Evolutionary conservation across 1,284 basidiomycete genomes (phyloP), one percentile per base, ranked within the genome.

Genomic region (Cystobasidium slooffiae): DNA sequence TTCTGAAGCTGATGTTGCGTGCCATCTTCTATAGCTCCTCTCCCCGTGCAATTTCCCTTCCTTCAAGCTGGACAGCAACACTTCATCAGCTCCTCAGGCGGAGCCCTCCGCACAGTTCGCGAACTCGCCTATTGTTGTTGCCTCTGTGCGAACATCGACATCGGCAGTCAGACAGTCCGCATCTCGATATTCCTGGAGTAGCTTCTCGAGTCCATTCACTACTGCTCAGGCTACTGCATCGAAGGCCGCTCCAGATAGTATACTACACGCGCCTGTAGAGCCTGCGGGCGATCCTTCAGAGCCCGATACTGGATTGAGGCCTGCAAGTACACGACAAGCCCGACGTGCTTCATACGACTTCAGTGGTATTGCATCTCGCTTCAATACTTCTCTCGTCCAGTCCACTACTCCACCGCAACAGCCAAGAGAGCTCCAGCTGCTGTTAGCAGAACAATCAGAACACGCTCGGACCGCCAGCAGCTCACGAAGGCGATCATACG

Each of bases 291-390:
- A 31, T 31, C 31, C 31, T 31, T 2, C 31, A 31, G 31, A 31
- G 31, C 31, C 31, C 31, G 31, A 31, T 31, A 39, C 39, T 59
- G 37, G 31, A 31, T 41, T 39, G 56, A 41, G 37, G 16, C 6
- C 24, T 6, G 37, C 39, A 16, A n/a, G 6, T 43, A 39, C 56
- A 41, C 56, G 16, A 59, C 56, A 59, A 39, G 9, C 14, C 41
- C 56, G 56, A 10, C 56, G 56, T n/a, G 56, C 56, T 41, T 59
- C 56, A 1, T 41, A 41, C 56, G 56, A 59, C 56, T 18, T 41
- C 24, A 31, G 24, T 37, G 31, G 31, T 5, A 31, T 31, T 2
- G 31, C 31, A 31, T 31, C 31, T 31, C 31, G 53, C 22, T 7
- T 37, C 39, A 12, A 37, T 24, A 24, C 8, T 12, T 24, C 53